Percentiles rank a stretch among this genome's conserved stretches.
These are phyloP conservation scores for Gaultheria prostrata DNA, from an alignment of 148 eudicot genomes.

Conservation along the genomic window DNA sequence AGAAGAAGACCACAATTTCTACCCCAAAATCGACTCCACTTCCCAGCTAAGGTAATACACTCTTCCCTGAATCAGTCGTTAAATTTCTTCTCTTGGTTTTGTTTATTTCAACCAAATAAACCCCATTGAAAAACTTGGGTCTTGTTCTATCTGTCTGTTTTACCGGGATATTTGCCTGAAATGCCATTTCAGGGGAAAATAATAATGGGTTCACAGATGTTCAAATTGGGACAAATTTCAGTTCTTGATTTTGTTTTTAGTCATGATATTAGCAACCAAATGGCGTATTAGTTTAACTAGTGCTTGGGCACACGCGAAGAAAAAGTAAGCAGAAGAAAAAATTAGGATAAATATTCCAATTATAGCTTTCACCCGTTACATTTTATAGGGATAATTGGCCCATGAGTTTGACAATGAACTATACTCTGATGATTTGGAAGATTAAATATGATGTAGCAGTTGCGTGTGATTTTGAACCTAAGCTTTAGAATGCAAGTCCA, in stretches of 20 bases:
- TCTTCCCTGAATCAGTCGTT: background rate
- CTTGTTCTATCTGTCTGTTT: background rate
- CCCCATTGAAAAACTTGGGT: background rate
- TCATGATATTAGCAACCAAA: background rate
- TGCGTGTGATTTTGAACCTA: too few relatives aligned
- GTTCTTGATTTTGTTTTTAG: background rate
- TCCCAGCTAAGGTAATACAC: conserved; percentile 66
- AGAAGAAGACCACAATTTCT: conserved; percentile 67
- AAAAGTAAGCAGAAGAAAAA: too few relatives aligned
- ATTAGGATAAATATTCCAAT: too few relatives aligned
- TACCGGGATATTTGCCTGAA: background rate
- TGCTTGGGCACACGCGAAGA: too few relatives aligned
- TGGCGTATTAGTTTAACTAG: background rate
- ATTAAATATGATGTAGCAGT: too few relatives aligned
- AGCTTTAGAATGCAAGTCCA: too few relatives aligned
- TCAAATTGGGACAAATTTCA: background rate
- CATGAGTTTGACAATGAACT: too few relatives aligned
- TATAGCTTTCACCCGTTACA: too few relatives aligned
- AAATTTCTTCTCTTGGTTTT: background rate
- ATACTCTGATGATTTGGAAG: too few relatives aligned
- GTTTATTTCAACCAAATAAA: background rate
- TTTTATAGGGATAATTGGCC: too few relatives aligned
- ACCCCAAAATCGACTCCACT: conserved; percentile 68
- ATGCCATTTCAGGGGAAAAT: background rate
- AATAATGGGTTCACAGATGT: background rate